These are phyloP conservation scores for Trifolium pratense DNA, from an alignment of 306 rosid species.

Conservation along the genomic window DNA sequence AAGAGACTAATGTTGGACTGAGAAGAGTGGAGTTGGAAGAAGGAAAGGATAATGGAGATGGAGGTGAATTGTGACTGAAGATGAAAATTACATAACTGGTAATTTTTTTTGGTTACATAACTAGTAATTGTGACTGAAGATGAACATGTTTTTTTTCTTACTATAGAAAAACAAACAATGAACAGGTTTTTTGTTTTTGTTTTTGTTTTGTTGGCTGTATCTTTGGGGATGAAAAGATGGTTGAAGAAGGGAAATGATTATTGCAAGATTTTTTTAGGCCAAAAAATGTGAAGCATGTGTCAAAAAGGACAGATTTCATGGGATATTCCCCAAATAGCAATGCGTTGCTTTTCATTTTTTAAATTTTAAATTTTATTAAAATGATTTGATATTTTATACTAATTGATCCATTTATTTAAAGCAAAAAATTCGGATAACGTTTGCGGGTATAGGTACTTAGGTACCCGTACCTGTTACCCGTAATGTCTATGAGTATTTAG, in stretches of 20 bases:
- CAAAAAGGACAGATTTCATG: not conserved
- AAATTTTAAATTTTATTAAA: too few relatives aligned
- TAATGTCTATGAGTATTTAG: too few relatives aligned
- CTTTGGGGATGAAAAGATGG: not conserved
- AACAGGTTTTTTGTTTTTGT: not conserved
- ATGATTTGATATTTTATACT: too few relatives aligned
- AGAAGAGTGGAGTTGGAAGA: not conserved
- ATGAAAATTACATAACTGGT: conserved; percentile 10
- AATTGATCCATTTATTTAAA: too few relatives aligned
- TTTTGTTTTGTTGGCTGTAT: not conserved
- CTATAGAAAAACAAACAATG: not conserved
- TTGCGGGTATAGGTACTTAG: too few relatives aligned
- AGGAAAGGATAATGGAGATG: not conserved
- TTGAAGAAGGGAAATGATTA: not conserved
- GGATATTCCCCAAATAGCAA: not conserved
- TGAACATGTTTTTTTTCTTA: too few relatives aligned
- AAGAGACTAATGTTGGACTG: conserved; percentile 7
- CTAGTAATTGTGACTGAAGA: conserved; percentile 13
- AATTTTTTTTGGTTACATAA: too few relatives aligned
- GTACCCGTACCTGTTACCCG: too few relatives aligned
- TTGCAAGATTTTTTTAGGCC: not conserved
- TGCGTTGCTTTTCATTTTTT: too few relatives aligned
- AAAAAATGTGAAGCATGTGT: too few relatives aligned
- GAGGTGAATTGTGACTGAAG: conserved; percentile 20
- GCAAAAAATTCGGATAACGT: too few relatives aligned